phyloP scores from a whole-genome alignment of 306 rosid genomes.

The Vigna radiata region DNA sequence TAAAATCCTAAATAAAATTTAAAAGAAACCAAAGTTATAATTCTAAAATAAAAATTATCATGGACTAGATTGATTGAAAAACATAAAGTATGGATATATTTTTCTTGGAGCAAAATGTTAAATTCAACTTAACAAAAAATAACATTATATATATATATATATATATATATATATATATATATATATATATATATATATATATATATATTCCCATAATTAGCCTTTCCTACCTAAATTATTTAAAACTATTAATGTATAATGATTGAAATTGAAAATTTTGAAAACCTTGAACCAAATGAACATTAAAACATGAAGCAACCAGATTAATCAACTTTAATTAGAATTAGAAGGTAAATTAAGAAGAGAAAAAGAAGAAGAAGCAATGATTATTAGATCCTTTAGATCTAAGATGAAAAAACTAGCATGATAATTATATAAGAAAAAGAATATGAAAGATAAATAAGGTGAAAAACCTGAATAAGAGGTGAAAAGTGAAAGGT shows the following conservation, averaged over 20 bases:
- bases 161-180: not conserved
- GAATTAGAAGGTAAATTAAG: not conserved
- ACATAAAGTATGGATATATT: too few species aligned
- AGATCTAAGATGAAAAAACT: not conserved
- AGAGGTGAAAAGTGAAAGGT: not conserved
- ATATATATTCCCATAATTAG: not conserved
- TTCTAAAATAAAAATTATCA: too few species aligned
- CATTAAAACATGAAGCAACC: not conserved
- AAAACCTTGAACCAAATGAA: not conserved
- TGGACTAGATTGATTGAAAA: too few species aligned
- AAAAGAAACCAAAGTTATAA: too few species aligned
- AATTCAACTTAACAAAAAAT: too few species aligned
- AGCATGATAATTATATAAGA: too few species aligned
- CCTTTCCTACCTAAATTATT: not conserved
- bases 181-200: too few species aligned
- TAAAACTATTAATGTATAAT: not conserved
- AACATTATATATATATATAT: too few species aligned
- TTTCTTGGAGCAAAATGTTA: too few species aligned
- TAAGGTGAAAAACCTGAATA: constrained; percentile 22
- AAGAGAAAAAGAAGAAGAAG: not conserved
- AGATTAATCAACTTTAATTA: not conserved
- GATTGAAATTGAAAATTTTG: not conserved
- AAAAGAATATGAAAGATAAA: not conserved
- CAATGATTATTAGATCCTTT: not conserved
- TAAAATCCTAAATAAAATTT: too few species aligned